Evolutionary conservation across 169 alveolate species (phyloP), one percentile per base, ranked within the genome.

Genomic region (Babesia sp.): DNA sequence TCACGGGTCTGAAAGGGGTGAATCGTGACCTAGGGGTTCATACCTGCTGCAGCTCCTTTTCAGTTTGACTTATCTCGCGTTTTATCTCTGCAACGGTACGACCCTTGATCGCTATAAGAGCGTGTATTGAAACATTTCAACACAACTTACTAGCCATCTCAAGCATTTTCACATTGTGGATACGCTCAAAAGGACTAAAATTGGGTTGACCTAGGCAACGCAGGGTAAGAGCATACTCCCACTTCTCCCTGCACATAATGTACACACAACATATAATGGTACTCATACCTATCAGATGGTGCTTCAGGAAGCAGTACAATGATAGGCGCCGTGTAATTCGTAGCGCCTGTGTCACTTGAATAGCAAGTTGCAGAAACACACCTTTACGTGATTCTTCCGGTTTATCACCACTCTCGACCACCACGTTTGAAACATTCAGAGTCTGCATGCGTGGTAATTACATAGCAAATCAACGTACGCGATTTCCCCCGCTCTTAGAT

Each of bases 181-280:
- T 41, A 24, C 56, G 28, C 9, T 71, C 64, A 66, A 77, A 77
- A 55, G 70, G 71, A 29, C 51, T 60, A 39, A 77, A 77, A 74
- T 77, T 45, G 16, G 31, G 58, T 56, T 77, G 86, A 39, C 86
- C 86, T 16, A 77, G 68, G 37, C 86, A 77, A 7, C 71, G 60
- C 37, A 77, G 72, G 1, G 86, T 77, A 22, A 77, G 44, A 24
- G 82, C 82, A 36, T 77, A 77, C 74, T 77, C 86, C 86, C 86
- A 77, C 39, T 77, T 77, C 67, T 77, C 86, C 72, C 86, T 77
- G 63, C 24, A 34, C 7, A 34, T 26, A 0, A 14, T 37, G 7
- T 45, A 26, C 3, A 3, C 41, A 71, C 14, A n/a, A 12, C 33
- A 0, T n/a, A 0, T 1, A 53, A 20, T 12, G 0, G 12, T 22